These are phyloP conservation scores for Apiosordaria backusii DNA, from an alignment of 495 filamentous ascomycete species.

Conservation along the genomic window DNA sequence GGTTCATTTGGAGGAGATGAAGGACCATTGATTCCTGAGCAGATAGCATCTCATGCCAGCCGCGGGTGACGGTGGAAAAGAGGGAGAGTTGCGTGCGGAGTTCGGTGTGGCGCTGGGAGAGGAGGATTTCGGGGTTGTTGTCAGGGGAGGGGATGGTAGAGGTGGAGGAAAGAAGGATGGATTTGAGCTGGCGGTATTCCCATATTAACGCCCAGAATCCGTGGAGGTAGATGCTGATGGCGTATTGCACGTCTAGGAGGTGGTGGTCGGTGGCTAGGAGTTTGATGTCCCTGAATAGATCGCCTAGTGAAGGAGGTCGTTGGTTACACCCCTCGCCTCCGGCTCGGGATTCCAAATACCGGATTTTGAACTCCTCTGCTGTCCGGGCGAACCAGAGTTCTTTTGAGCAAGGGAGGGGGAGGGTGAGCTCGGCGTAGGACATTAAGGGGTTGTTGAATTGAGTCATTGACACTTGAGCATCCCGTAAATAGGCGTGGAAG, in stretches of 20 bases:
- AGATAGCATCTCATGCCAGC: slow-evolving; percentile 30
- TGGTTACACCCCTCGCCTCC: slow-evolving; percentile 27
- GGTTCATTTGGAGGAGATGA: slow-evolving; percentile 55
- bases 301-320: slow-evolving; percentile 46
- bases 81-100: slow-evolving; percentile 35
- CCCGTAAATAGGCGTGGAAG: slow-evolving; percentile 55
- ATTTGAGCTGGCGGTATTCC: slow-evolving; percentile 57
- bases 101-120: slow-evolving; percentile 52
- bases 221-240: slow-evolving; percentile 52
- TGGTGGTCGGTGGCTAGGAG: slow-evolving; percentile 38
- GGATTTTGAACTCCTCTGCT: slow-evolving; percentile 54
- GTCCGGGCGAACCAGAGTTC: slow-evolving; percentile 55
- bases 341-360: slow-evolving; percentile 35
- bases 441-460: slow-evolving; percentile 55
- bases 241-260: slow-evolving; percentile 49
- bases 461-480: slow-evolving; percentile 56
- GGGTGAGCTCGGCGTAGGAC: slow-evolving; percentile 60
- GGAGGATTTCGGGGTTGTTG: slow-evolving; percentile 40
- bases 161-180: slow-evolving; percentile 37
- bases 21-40: slow-evolving; percentile 46
- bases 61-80: slow-evolving; percentile 29
- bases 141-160: background rate
- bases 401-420: slow-evolving; percentile 54
- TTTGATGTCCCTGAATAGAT: slow-evolving; percentile 51
- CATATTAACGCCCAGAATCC: slow-evolving; percentile 57